Base-by-base conservation (phyloP, 208 protist genomes). In the Leptomonas pyrrhocoris region DNA sequence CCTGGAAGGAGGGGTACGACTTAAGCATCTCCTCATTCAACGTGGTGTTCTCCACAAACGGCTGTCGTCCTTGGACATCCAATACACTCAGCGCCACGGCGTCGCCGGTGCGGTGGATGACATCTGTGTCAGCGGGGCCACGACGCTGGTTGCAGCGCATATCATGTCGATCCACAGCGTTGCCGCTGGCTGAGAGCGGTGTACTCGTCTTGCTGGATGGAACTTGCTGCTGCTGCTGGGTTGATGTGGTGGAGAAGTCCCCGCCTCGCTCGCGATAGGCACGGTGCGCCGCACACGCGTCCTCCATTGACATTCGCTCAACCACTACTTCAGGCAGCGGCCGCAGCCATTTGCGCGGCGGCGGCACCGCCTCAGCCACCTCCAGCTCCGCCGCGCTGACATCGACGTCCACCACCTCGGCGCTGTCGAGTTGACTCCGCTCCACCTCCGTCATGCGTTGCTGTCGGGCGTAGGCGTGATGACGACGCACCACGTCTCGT, bases 301-400 rank as follows among this genome's bases (percentile, higher is more conserved):
- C 64, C 43, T 60, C 64, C 64, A 70, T 70, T 25, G 50, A 60
- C 64, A 70, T 70, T 4, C 64, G 64, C 64, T 70, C 64, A 25
- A 70, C 13, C 42, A 70, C 54, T 2, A 54, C 64, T 25, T 70
- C 64, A 5, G 64, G 64, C 6, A 70, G 53, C 19, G 54, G 66
- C 30, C 66, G 66, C 31, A 64, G 56, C 66, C 56, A 64, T 55
- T 25, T 43, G 15, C 16, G 31, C 30, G 56, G 54, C 46, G 64
- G 64, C 43, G 64, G 53, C 54, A 70, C 64, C 53, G 53, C 54
- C 64, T 70, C 53, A 27, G 64, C 64, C 54, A 16, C 42, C 27
- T 48, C 53, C 51, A 70, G 54, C 54, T 49, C 64, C 18, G 36
- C 40, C 42, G 19, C 42, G 7, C 19, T 12, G 40, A 61, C 64